Base-by-base conservation (phyloP, 768 basidiomycete genomes). In the Dictyophora rubrovolvata region DNA sequence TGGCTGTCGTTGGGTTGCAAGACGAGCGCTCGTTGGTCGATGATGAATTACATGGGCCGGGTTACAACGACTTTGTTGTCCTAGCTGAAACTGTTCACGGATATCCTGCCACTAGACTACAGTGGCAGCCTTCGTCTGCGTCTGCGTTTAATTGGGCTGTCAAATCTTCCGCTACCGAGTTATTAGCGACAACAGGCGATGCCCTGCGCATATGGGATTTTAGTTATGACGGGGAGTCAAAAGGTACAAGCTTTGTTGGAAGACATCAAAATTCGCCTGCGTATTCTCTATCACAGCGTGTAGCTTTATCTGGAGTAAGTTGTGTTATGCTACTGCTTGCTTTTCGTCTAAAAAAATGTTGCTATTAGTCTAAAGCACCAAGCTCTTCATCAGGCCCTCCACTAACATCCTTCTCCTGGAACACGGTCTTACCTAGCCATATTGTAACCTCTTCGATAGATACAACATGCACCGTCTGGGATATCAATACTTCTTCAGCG, bases 401-500 rank as follows among this genome's bases (percentile, higher is more conserved):
- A 1, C 73, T 98, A 62, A 99, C 96, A 12, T 92, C 87, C 69
- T 96, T 99, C 72, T 93, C 93, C 0, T 99, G 96, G 96, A 97
- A 96, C 68, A 86, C 93, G 65, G 88, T 93, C 67, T 79, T 87
- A 0, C 93, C 95, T 0, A 85, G 84, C 62, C 82, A 91, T 53
- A 86, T 98, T 65, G 95, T 98, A 37, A 99, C 96, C 6, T 94
- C 95, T 21, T 96, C 93, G 8, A 95, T 98, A 65, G 96, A 99
- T 69, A 99, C 96, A 54, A 96, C 94, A 14, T 98, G 95, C 70
- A 98, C 96, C 1, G 89, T 98, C 21, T 99, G 96, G 96, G 96
- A 99, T 71, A 90, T 99, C 68, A 89, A 95, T 66, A 91, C 91
- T 3, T 82, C 85, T 22, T 86, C 88, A 7, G 95, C 96, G 22